These are phyloP conservation scores for Fusarium paranaense DNA, from an alignment of 2,329 filamentous ascomycete species.

Conservation along the genomic window DNA sequence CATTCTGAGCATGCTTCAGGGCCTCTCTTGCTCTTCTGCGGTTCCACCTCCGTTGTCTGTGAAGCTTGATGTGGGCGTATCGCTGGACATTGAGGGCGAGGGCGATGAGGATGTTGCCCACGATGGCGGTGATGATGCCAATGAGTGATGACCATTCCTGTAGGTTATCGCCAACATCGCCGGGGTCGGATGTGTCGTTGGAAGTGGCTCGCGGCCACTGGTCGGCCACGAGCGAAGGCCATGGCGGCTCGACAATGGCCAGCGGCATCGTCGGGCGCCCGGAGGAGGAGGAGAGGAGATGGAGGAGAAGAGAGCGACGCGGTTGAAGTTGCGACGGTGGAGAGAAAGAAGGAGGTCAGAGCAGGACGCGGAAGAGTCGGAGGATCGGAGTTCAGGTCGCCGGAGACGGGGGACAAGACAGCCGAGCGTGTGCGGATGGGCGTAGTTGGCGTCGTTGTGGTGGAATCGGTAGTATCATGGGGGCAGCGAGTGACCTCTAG, in stretches of 20 bases:
- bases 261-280: constrained; percentile 42
- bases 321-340: constrained; percentile 5
- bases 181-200: constrained; percentile 34
- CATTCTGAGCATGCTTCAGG: constrained; percentile 58
- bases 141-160: constrained; percentile 92
- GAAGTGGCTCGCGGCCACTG: constrained; percentile 28
- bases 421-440: constrained; percentile 26
- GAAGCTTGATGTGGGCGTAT: constrained; percentile 90
- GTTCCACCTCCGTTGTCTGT: constrained; percentile 73
- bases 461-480: constrained; percentile 40
- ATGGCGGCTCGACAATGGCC: constrained; percentile 40
- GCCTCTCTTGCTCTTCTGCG: constrained; percentile 66
- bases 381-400: constrained; percentile 14
- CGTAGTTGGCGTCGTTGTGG: constrained; percentile 25
- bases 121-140: constrained; percentile 91
- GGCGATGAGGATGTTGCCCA: constrained; percentile 93
- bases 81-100: constrained; percentile 96
- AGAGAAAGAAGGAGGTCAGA: constrained; percentile 12
- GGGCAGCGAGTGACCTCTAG: constrained; percentile 37
- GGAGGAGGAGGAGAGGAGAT: constrained; percentile 21
- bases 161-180: constrained; percentile 60
- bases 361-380: constrained; percentile 5
- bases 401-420: constrained; percentile 19
- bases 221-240: constrained; percentile 34
- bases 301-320: constrained; percentile 30